phyloP scores from a whole-genome alignment of 495 filamentous ascomycete species.

The Podospora comata region DNA sequence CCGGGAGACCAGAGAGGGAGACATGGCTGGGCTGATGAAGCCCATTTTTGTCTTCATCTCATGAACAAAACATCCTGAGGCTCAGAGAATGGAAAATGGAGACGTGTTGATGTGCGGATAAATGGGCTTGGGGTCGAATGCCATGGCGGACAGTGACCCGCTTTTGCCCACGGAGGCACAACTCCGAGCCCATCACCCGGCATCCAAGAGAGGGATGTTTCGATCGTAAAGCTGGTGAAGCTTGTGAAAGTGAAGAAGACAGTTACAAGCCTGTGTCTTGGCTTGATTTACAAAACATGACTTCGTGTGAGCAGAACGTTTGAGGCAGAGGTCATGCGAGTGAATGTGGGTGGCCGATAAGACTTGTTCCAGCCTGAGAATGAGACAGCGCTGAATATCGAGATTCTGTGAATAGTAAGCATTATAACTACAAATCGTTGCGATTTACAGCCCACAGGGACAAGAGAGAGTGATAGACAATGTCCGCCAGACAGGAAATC shows the following conservation, averaged over 20 bases:
- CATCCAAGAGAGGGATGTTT: neutral
- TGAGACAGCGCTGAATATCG: too few species aligned
- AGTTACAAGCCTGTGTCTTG: too few species aligned
- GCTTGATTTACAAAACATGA: too few species aligned
- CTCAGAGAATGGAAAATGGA: neutral
- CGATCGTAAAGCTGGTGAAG: neutral
- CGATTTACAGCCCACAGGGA: too few species aligned
- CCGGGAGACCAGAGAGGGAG: conserved; percentile 11
- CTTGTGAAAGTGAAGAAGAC: too few species aligned
- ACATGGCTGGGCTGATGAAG: neutral
- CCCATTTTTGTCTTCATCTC: conserved; percentile 1
- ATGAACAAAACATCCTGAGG: neutral
- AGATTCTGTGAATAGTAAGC: too few species aligned
- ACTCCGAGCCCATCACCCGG: conserved; percentile 4
- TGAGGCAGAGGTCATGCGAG: too few species aligned
- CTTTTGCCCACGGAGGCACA: conserved; percentile 2
- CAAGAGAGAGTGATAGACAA: too few species aligned
- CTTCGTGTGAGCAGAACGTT: too few species aligned
- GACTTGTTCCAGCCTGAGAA: too few species aligned
- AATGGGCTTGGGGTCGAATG: conserved; percentile 5
- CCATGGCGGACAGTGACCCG: neutral
- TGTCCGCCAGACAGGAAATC: neutral
- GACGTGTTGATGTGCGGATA: conserved; percentile 5
- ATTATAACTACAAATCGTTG: too few species aligned
- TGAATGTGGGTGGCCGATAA: too few species aligned